Evolutionary conservation across 2,329 filamentous ascomycete species (phyloP).

Genomic region (Beauveria bassiana): DNA sequence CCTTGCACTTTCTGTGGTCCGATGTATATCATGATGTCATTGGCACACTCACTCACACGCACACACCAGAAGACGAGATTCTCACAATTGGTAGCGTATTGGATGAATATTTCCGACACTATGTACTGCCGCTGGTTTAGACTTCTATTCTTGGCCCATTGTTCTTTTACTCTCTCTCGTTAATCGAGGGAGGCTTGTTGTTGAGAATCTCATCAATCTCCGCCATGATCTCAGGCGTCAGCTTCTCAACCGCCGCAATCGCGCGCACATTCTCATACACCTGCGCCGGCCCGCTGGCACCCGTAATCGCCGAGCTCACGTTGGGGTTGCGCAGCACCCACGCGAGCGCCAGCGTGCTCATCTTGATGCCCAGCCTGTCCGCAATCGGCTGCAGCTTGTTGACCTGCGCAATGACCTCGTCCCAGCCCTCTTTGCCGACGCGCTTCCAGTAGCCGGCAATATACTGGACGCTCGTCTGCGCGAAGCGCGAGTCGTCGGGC

Average conservation of each 20-base stretch:
- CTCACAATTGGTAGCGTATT: too few species aligned
- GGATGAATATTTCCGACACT: too few species aligned
- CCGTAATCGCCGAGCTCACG: constrained; percentile 54
- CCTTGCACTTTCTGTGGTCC: too few species aligned
- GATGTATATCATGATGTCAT: too few species aligned
- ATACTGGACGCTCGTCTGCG: constrained; percentile 47
- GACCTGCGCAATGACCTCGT: constrained; percentile 50
- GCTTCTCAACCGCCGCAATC: constrained; percentile 42
- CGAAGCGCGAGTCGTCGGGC: constrained; percentile 50
- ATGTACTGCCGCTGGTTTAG: too few species aligned
- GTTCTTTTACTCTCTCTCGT: constrained; percentile 23
- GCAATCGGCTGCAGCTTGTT: constrained; percentile 55
- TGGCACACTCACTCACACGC: too few species aligned
- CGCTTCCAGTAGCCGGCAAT: constrained; percentile 45
- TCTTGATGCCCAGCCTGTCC: constrained; percentile 52
- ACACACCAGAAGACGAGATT: too few species aligned
- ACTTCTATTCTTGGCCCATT: neutral
- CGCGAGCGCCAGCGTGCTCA: constrained; percentile 48
- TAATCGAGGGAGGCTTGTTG: constrained; percentile 46
- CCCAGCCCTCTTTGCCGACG: constrained; percentile 45
- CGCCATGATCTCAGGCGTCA: constrained; percentile 50
- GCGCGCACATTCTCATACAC: constrained; percentile 53
- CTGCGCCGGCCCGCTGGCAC: constrained; percentile 50
- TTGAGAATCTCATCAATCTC: constrained; percentile 52
- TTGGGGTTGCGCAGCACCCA: constrained; percentile 57